Base-by-base conservation (phyloP, 768 basidiomycete species). In the Mycena polygramma region DNA sequence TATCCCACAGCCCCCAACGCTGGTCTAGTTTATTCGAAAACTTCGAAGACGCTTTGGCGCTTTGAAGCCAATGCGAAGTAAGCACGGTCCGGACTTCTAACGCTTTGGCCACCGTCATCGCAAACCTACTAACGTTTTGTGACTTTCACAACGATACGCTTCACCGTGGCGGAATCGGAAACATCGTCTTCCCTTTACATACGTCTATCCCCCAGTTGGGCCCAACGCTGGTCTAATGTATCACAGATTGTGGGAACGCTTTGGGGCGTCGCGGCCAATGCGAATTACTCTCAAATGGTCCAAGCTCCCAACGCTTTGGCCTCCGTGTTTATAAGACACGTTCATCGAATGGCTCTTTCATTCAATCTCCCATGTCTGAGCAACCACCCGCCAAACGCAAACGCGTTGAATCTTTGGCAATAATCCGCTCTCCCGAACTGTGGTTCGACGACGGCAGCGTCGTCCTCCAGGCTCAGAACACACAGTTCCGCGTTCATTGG, bases 401-500 rank as follows among this genome's bases (percentile, higher is more conserved):
- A 55, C 58, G 59, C 17, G 30, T 49, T n/a, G 58, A 66, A 14
- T 15, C 15, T 36, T 26, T 36, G 20, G 22, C 30, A 2, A 60
- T 63, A 7, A 48, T 7, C 11, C 54, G 45, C 51, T 71, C 66
- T 7, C 5, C 5, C 22, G 22, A 24, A 1, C 26, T 62, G 24
- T 71, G 70, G 65, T 63, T 55, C 45, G 15, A 53, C 14, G 65
- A 71, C 22, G 69, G 64, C 0, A 71, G 57, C 22, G 48, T 71
- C 54, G 54, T 71, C 7, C 49, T 70, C 35, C 63, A 70, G 22
- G 48, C 69, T 2, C 8, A 49, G 11, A 24, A 54, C 48, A 54
- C 26, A 7, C 64, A 70, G 48, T 71, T 71, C 19, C 57, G 65
- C 5, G 69, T 71, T n/a, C 70, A 66, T 17, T 67, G 52, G 45